Evolutionary conservation across 1,139 yeast species (phyloP).

Genomic region (Petasospora fabianii): DNA sequence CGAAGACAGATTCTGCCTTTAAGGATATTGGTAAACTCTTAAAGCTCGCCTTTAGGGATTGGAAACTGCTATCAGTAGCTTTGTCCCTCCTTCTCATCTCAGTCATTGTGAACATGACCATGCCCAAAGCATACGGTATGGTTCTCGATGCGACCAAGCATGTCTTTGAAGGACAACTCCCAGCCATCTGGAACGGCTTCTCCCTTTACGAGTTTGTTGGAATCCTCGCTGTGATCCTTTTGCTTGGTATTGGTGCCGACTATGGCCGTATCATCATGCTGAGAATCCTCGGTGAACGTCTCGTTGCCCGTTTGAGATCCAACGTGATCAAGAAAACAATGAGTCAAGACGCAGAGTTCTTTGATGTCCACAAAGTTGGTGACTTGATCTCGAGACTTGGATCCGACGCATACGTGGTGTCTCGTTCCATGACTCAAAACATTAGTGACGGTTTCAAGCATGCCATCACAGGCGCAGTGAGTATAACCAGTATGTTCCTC

Average conservation of each 20-base stretch:
- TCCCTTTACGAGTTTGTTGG: constrained; percentile 46
- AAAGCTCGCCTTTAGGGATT: constrained; percentile 47
- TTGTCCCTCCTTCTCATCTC: constrained; percentile 55
- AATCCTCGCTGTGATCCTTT: constrained; percentile 51
- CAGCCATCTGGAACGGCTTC: constrained; percentile 42
- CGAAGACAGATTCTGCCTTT: constrained; percentile 28
- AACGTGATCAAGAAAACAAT: constrained; percentile 71
- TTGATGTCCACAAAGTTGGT: constrained; percentile 89
- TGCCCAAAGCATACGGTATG: constrained; percentile 82
- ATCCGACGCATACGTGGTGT: constrained; percentile 86
- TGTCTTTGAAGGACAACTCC: constrained; percentile 37
- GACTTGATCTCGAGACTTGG: constrained; percentile 86
- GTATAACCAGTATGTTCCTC: constrained; percentile 83
- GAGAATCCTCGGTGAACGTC: constrained; percentile 76
- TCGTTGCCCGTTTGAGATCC: constrained; percentile 80
- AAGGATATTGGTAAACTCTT: constrained; percentile 48
- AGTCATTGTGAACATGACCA: constrained; percentile 63
- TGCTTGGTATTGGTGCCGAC: constrained; percentile 71
- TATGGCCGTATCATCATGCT: constrained; percentile 75
- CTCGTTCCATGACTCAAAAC: constrained; percentile 83
- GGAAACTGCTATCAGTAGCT: constrained; percentile 52
- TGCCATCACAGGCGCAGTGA: constrained; percentile 72
- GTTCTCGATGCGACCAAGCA: constrained; percentile 59
- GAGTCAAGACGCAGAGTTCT: constrained; percentile 87
- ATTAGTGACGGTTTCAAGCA: constrained; percentile 89